Evolutionary conservation across 768 basidiomycete species (phyloP).

Genomic region (Suillus ampliporus): DNA sequence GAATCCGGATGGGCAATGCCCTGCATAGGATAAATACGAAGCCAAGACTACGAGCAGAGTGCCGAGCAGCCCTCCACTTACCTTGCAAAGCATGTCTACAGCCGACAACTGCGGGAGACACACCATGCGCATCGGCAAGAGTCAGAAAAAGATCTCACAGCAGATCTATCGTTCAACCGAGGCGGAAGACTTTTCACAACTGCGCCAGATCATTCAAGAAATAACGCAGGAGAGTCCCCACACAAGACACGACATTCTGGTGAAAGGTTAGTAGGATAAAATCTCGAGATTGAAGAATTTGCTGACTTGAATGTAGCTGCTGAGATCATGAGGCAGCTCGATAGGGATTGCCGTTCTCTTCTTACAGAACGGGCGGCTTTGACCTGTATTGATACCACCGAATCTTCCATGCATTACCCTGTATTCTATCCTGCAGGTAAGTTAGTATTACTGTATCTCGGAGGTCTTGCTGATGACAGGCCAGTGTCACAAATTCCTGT

Average conservation of each 20-base stretch:
- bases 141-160: not conserved
- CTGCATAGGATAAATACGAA: not conserved
- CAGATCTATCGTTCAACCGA: constrained; percentile 1
- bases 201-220: constrained; percentile 2
- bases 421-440: not conserved
- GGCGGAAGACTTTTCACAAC: constrained; percentile 7
- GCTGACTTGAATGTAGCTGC: not conserved
- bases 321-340: not conserved
- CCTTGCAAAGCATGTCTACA: not conserved
- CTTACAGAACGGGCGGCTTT: not conserved
- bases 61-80: not conserved
- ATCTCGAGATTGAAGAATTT: not conserved
- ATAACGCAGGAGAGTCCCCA: not conserved
- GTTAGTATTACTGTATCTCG: not conserved
- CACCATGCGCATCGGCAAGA: not conserved
- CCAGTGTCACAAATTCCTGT: not conserved
- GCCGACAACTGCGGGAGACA: not conserved
- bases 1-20: not conserved
- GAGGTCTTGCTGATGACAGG: not conserved
- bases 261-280: not conserved
- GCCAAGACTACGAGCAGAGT: not conserved
- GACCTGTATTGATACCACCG: no score
- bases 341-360: not conserved
- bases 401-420: not conserved
- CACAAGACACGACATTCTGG: constrained; percentile 1